Base-by-base conservation (phyloP, 2,329 filamentous ascomycete species). In the Paraconiothyrium brasiliense region DNA sequence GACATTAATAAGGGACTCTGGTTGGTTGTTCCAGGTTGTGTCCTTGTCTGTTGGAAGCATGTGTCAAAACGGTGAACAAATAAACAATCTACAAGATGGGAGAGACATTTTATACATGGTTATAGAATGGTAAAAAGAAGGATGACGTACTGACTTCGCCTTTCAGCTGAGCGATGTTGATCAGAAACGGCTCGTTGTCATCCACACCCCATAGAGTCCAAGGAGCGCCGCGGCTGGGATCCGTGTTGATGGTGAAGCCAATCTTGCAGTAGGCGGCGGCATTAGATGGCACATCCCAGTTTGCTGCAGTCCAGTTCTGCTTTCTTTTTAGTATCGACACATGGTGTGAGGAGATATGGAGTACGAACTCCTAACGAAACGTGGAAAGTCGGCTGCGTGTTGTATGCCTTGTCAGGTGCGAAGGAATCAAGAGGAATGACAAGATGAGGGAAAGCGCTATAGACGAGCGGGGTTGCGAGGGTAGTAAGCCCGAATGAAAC, bases 241-340 rank as follows among this genome's bases (percentile, higher is more conserved):
- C 59, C 1, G 58, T 67, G 62, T 70, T 71, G 61, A 76, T 59
- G 51, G 59, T 57, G 60, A 77, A 76, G 16, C 65, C 61, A 10
- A 78, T 58, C 20, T 63, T 62, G 62, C 75, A 78, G 48, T 41
- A 64, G 27, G 51, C 48, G 22, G 71, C 73, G 20, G 49, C 54
- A 51, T 70, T 73, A 58, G 58, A 43, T 48, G 72, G 73, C 4
- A 76, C 62, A 54, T 78, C 75, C 63, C 76, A 78, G 44, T 67
- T 70, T 55, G 76, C 64, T 35, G 72, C 73, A n/a, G 73, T 73
- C 55, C 60, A 68, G 52, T 65, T 58, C 70, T 74, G 43, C 9
- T 22, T 1, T 4, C 34, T 20, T 24, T 64, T 35, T 60, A 66
- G 58, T 60, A 57, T 39, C 44, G 51, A 61, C 48, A 13, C 37